Percentiles rank a stretch among this genome's conserved stretches.
Conservation (phyloP, 345 rosid species). For the Syzygium jambos region DNA sequence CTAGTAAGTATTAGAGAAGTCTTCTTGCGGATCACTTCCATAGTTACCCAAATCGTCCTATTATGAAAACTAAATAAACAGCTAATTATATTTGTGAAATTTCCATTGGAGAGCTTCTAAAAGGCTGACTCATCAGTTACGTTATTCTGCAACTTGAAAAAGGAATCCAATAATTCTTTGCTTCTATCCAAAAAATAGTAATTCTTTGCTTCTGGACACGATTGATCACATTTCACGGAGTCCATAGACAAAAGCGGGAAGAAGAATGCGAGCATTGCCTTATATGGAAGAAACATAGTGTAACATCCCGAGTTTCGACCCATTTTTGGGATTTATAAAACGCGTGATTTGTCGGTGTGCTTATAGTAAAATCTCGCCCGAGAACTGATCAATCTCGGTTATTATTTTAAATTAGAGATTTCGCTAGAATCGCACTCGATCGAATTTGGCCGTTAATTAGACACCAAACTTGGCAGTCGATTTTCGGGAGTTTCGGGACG, state of each 20-base stretch:
- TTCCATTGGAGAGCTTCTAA: neutral
- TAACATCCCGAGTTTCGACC: too few species aligned
- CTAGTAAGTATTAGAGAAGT: accelerated
- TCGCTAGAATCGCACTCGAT: too few species aligned
- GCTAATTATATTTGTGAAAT: neutral
- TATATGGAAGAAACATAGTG: neutral
- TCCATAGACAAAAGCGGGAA: neutral
- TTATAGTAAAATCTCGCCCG: too few species aligned
- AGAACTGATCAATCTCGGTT: too few species aligned
- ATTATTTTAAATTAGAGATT: too few species aligned
- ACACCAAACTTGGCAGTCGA: too few species aligned
- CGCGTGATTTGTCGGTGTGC: too few species aligned
- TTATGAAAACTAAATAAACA: neutral
- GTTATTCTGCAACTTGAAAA: neutral
- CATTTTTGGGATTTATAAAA: too few species aligned
- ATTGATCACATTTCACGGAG: neutral
- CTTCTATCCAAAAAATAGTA: too few species aligned
- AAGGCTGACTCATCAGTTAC: neutral
- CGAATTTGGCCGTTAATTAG: too few species aligned
- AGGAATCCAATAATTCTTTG: neutral
- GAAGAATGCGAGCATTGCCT: neutral
- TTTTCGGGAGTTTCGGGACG: too few species aligned
- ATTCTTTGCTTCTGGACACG: neutral
- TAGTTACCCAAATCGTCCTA: neutral
- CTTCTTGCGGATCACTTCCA: neutral